A percentile compares a stretch with the other conserved stretches of the same genome.
Evolutionary conservation across 306 rosid genomes (phyloP).

Genomic region (Herpetospermum pedunculosum): DNA sequence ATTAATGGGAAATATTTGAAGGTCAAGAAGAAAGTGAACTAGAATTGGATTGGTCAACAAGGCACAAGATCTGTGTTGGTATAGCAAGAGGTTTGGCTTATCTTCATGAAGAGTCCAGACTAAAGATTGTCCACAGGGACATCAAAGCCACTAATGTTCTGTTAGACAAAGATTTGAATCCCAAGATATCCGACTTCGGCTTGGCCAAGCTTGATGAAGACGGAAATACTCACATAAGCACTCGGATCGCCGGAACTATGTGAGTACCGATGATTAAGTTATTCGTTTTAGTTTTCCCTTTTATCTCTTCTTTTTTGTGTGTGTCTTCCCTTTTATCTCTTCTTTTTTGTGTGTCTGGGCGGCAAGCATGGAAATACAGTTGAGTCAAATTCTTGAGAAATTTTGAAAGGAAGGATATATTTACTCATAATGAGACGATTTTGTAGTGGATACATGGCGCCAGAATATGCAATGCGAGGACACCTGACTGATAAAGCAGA

Average conservation of each 20-base stretch:
- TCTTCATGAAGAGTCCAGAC: slow-evolving; percentile 73
- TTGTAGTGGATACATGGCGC: slow-evolving; percentile 37
- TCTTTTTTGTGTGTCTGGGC: not conserved
- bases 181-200: slow-evolving; percentile 69
- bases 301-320: no score
- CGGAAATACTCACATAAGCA: slow-evolving; percentile 55
- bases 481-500: slow-evolving; percentile 61
- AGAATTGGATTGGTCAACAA: slow-evolving; percentile 48
- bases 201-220: slow-evolving; percentile 68
- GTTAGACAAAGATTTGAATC: slow-evolving; percentile 53
- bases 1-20: not conserved
- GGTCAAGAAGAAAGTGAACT: slow-evolving; percentile 3
- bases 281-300: not conserved
- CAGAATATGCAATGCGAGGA: slow-evolving; percentile 61
- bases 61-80: slow-evolving; percentile 54
- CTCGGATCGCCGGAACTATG: slow-evolving; percentile 61
- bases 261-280: slow-evolving; percentile 13
- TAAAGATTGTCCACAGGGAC: slow-evolving; percentile 73
- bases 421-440: not conserved
- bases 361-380: not conserved
- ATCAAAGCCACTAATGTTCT: slow-evolving; percentile 69
- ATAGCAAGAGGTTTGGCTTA: slow-evolving; percentile 61
- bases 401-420: not conserved
- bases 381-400: not conserved
- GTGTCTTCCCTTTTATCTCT: no score